Evolutionary conservation across 179 eudicot species (phyloP), one percentile per base, ranked within the genome.

Genomic region (Vitellaria paradoxa): DNA sequence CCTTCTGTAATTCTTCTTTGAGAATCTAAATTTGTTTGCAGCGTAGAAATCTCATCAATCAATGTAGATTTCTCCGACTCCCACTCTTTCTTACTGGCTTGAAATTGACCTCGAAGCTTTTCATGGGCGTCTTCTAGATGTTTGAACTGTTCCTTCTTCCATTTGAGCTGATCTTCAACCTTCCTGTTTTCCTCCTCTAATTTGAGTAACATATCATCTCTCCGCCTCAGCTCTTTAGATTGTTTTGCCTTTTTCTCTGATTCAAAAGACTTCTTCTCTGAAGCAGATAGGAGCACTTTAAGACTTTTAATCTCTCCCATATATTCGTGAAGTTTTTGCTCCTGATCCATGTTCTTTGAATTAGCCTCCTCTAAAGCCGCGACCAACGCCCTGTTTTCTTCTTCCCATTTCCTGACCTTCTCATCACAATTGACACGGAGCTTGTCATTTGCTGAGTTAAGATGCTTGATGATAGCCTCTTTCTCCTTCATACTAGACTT

Each of bases 91-190:
- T 85, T 84, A 77, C 84, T 83, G 21, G 30, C 46, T 42, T 55
- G 71, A 49, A 85, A 81, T 73, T 90, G 79, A 77, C 78, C 76
- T 52, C 76, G 75, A 64, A 94, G 91, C 88, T 89, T 94, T 69
- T 88, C 83, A 67, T 96, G 91, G 21, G 96, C 97, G 79, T 96
- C 97, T 82, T 91, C 86, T 7, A 94, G 79, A 79, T 92, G 95
- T 66, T 78, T 64, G 80, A 95, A 95, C 73, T 91, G 97, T 73
- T 95, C 97, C 42, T 77, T 89, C 89, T 91, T 95, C 97, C 95
- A 93, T 81, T 95, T 95, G 6, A 95, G 89, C 87, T 91, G 87
- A 52, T 89, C 91, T 79, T 89, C 91, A 6, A 88, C 75, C 80
- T 87, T 89, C 52, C 76, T 82, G 10, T 81, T 82, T 64, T 80